phyloP scores from a whole-genome alignment of 129 eudicot species.

The Calendula officinalis region DNA sequence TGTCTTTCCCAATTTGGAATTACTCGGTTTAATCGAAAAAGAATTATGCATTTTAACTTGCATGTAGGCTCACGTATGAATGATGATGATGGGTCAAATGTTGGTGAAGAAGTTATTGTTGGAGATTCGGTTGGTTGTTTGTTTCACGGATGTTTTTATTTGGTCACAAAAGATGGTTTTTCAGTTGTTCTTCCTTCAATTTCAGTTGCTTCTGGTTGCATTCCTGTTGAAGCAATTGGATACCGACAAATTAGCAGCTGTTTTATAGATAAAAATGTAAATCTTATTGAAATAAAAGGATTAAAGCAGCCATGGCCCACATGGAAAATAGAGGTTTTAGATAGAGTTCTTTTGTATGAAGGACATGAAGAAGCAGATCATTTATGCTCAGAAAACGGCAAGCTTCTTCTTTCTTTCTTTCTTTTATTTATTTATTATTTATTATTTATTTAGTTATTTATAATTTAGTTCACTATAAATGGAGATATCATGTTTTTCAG shows the following conservation, averaged over 20 bases:
- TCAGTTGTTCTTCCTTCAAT: slow-evolving; percentile 83
- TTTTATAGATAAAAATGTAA: slow-evolving; percentile 31
- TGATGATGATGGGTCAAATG: slow-evolving; percentile 46
- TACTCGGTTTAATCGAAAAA: slow-evolving; percentile 52
- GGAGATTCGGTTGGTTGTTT: slow-evolving; percentile 75
- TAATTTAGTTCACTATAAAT: neutral
- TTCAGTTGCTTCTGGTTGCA: slow-evolving; percentile 60
- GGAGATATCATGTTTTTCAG: slow-evolving; percentile 8
- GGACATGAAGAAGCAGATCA: slow-evolving; percentile 89
- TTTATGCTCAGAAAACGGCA: slow-evolving; percentile 82
- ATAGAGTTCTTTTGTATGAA: slow-evolving; percentile 80
- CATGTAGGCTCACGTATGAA: slow-evolving; percentile 38
- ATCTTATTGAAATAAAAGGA: slow-evolving; percentile 40
- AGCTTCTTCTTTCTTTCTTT: slow-evolving; percentile 3
- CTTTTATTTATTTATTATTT: no score
- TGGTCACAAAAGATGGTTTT: slow-evolving; percentile 65
- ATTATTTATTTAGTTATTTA: no score
- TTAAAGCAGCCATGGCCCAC: slow-evolving; percentile 55
- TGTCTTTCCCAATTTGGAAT: slow-evolving; percentile 83
- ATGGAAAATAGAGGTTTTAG: slow-evolving; percentile 85
- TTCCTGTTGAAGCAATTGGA: slow-evolving; percentile 75
- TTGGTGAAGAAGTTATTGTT: slow-evolving; percentile 41
- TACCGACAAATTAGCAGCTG: slow-evolving; percentile 35
- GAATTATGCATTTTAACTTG: slow-evolving; percentile 53
- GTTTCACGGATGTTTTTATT: slow-evolving; percentile 67